phyloP scores from a whole-genome alignment of 106 monocot genomes.

The Vanilla planifolia region DNA sequence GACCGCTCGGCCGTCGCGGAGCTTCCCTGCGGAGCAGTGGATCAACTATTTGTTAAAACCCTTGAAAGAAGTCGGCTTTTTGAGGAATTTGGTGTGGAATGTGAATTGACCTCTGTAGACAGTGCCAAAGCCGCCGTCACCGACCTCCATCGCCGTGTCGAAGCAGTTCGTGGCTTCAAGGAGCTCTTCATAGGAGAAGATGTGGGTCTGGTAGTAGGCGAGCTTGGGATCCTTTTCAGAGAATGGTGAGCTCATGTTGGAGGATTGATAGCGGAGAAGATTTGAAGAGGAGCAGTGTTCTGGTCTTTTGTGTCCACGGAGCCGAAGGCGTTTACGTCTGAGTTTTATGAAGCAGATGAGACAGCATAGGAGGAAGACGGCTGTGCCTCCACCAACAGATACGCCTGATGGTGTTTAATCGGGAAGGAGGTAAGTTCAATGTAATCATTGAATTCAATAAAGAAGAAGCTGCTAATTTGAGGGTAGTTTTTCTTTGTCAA shows the following conservation, averaged over 20 bases:
- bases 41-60: background rate
- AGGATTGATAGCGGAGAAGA: background rate
- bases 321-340: too few species aligned
- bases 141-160: conserved; percentile 15
- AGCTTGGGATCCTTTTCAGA: conserved; percentile 12
- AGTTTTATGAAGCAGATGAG: background rate
- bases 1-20: conserved; percentile 35
- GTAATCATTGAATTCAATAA: too few species aligned
- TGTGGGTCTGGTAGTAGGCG: conserved; percentile 13
- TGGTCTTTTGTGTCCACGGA: background rate
- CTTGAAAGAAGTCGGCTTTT: background rate
- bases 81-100: too few species aligned
- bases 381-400: background rate
- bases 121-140: conserved; percentile 27
- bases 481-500: too few species aligned
- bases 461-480: too few species aligned
- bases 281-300: background rate
- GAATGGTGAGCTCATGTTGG: background rate
- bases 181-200: conserved; percentile 31
- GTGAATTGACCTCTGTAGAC: conserved; percentile 25
- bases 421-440: background rate
- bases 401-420: background rate
- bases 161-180: conserved; percentile 26
- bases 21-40: conserved; percentile 21
- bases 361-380: background rate